Percentiles rank a stretch among this genome's conserved stretches.
phyloP scores from a whole-genome alignment of 306 rosid genomes.

The Gleditsia sinensis region DNA sequence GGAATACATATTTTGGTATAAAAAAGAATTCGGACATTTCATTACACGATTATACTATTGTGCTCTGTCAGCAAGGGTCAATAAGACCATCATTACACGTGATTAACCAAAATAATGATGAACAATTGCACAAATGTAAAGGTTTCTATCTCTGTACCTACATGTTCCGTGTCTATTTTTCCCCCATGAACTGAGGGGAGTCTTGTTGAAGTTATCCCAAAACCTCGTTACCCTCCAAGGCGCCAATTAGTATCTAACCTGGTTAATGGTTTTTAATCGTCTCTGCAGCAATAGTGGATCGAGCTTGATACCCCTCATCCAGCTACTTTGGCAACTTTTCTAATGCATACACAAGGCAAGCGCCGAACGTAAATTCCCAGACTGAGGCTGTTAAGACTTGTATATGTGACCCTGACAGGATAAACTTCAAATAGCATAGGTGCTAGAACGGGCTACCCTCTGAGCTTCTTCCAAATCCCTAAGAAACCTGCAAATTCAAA shows the following conservation, averaged over 20 bases:
- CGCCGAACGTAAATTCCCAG: constrained; percentile 16
- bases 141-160: constrained; percentile 30
- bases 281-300: constrained; percentile 27
- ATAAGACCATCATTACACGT: constrained; percentile 16
- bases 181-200: constrained; percentile 18
- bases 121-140: constrained; percentile 28
- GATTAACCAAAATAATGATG: no score
- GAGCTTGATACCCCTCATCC: constrained; percentile 31
- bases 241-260: constrained; percentile 25
- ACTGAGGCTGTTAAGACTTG: constrained; percentile 29
- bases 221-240: constrained; percentile 18
- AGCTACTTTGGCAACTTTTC: constrained; percentile 30
- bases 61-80: constrained; percentile 28
- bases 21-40: constrained; percentile 42
- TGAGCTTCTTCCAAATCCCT: constrained; percentile 98
- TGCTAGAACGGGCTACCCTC: constrained; percentile 68
- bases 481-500: constrained; percentile 64
- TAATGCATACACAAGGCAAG: constrained; percentile 18
- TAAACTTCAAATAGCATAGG: constrained; percentile 49
- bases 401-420: constrained; percentile 32
- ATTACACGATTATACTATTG: constrained; percentile 43
- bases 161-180: constrained; percentile 18
- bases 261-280: constrained; percentile 24
- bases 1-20: constrained; percentile 35
- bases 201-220: constrained; percentile 21